A percentile compares a stretch with the other conserved stretches of the same genome.
These are phyloP conservation scores for Adansonia rubrostipa DNA, from an alignment of 441 rosid genomes.

Conservation along the genomic window DNA sequence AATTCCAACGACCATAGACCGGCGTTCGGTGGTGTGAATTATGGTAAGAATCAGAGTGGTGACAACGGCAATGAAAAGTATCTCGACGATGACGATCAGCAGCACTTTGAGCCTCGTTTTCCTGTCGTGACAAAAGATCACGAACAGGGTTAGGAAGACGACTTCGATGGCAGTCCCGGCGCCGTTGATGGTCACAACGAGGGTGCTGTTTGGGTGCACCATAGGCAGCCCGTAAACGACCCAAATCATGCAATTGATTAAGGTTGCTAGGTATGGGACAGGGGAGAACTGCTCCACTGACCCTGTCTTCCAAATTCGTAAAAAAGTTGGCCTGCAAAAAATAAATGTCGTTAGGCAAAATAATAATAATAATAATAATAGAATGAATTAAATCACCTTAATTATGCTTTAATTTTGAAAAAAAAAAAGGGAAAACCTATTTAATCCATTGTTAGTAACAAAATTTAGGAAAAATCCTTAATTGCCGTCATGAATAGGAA, in stretches of 20 bases:
- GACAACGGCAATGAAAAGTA: slow-evolving; percentile 42
- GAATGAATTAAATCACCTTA: not conserved
- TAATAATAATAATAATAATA: not conserved
- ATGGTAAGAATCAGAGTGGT: slow-evolving; percentile 46
- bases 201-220: slow-evolving; percentile 68
- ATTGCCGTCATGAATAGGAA: too few species aligned
- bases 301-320: slow-evolving; percentile 60
- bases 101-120: slow-evolving; percentile 43
- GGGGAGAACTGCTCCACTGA: slow-evolving; percentile 85
- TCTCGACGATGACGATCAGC: slow-evolving; percentile 40
- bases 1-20: slow-evolving; percentile 66
- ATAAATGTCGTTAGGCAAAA: not conserved
- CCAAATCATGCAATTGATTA: slow-evolving; percentile 85
- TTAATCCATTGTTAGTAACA: not conserved
- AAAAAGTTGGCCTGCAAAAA: slow-evolving; percentile 77
- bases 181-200: slow-evolving; percentile 79
- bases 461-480: not conserved
- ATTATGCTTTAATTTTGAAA: not conserved
- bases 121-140: slow-evolving; percentile 49
- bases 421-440: not conserved
- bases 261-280: slow-evolving; percentile 75
- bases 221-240: slow-evolving; percentile 76
- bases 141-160: slow-evolving; percentile 52
- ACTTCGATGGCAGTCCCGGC: slow-evolving; percentile 63
- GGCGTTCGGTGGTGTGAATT: slow-evolving; percentile 49